These are phyloP conservation scores for Botrytis aclada DNA, from an alignment of 2,329 filamentous ascomycete genomes.

Conservation along the genomic window DNA sequence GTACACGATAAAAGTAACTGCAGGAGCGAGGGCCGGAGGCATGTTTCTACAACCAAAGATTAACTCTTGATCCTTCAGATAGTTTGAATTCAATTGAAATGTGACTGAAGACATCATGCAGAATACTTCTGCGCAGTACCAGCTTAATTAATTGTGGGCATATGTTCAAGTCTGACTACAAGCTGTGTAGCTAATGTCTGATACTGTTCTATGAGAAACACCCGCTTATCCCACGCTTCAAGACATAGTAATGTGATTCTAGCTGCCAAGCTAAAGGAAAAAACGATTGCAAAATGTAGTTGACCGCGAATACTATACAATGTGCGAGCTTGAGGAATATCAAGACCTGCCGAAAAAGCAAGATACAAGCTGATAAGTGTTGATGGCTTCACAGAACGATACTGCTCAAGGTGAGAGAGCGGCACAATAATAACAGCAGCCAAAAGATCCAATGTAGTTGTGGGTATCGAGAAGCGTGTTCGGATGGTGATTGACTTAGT, in stretches of 20 bases:
- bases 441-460: background rate
- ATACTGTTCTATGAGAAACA: conserved; percentile 14
- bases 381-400: background rate
- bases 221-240: conserved; percentile 23
- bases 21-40: too few species aligned
- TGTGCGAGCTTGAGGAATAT: background rate
- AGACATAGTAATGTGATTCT: conserved; percentile 20
- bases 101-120: too few species aligned
- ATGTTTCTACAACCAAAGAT: too few species aligned
- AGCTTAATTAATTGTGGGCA: too few species aligned
- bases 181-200: background rate
- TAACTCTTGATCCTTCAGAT: too few species aligned
- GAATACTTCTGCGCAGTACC: too few species aligned
- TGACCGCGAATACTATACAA: background rate
- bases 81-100: too few species aligned
- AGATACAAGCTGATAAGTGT: background rate
- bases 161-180: too few species aligned
- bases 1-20: too few species aligned
- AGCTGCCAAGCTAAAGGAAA: conserved; percentile 16
- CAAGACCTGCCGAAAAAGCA: background rate
- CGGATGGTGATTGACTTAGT: background rate
- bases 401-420: conserved; percentile 21
- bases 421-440: background rate
- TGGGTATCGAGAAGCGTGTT: background rate
- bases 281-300: conserved; percentile 19